These are phyloP conservation scores for Exserohilum turcica DNA, from an alignment of 2,329 filamentous ascomycete genomes.

Conservation along the genomic window DNA sequence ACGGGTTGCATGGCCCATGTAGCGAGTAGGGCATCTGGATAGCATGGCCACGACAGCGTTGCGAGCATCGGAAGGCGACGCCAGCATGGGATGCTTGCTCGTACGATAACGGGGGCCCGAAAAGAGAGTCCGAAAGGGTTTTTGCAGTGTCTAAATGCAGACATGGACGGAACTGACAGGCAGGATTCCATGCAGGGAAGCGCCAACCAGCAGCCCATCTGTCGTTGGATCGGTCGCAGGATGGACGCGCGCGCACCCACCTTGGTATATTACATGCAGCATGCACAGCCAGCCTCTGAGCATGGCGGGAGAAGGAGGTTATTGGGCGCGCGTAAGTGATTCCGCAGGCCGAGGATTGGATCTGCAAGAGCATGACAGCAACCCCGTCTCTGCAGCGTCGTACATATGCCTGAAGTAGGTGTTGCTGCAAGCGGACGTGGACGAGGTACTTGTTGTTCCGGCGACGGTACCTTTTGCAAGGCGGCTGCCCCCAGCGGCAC, in stretches of 20 bases:
- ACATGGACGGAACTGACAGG: conserved; percentile 8
- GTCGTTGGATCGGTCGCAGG: conserved; percentile 38
- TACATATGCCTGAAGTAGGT: conserved; percentile 31
- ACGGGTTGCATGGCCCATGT: conserved; percentile 3
- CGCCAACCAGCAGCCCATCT: conserved; percentile 18
- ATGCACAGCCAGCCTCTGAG: conserved; percentile 36
- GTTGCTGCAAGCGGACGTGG: conserved; percentile 37
- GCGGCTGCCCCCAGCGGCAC: conserved; percentile 27
- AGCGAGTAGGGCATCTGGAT: neutral
- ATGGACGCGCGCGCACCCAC: conserved; percentile 29
- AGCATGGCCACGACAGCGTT: neutral
- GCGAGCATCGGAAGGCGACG: too few relatives aligned
- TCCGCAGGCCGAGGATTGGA: conserved; percentile 44
- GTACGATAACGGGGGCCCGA: neutral
- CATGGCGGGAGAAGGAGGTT: conserved; percentile 17
- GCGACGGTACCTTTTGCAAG: conserved; percentile 41
- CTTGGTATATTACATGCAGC: conserved; percentile 29
- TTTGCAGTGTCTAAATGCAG: conserved; percentile 13
- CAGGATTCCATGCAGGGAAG: conserved; percentile 29
- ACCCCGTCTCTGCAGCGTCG: conserved; percentile 38
- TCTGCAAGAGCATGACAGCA: conserved; percentile 46
- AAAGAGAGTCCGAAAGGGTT: conserved; percentile 3
- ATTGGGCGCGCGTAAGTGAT: conserved; percentile 41
- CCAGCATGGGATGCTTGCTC: neutral
- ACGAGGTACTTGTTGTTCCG: conserved; percentile 44